Conservation (phyloP, 192 early-diverging fungal genomes). For the Gryganskiella cystojenkinii region DNA sequence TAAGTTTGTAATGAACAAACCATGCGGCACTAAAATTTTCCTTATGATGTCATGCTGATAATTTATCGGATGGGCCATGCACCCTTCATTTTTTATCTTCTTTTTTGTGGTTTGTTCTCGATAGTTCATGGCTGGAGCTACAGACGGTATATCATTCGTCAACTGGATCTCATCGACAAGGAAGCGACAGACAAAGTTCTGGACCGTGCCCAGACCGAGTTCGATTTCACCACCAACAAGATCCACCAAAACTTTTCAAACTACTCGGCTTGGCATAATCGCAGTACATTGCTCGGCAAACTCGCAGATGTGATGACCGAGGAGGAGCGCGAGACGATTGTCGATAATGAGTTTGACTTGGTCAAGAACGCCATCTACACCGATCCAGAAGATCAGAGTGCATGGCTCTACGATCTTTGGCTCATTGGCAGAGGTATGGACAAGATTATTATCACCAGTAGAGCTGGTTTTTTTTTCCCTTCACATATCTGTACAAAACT, state of each 20-base stretch:
- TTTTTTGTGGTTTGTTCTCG: too few species aligned
- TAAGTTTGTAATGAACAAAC: conserved; percentile 41
- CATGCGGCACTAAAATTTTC: not conserved
- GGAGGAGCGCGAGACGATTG: conserved; percentile 52
- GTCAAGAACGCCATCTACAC: conserved; percentile 94
- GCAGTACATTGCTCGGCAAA: conserved; percentile 82
- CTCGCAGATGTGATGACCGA: conserved; percentile 55
- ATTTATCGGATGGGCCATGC: not conserved
- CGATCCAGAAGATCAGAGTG: conserved; percentile 96
- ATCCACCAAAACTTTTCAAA: conserved; percentile 96
- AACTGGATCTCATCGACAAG: conserved; percentile 45
- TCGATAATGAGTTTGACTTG: conserved; percentile 78
- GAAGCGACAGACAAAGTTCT: conserved; percentile 39
- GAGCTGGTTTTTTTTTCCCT: too few species aligned
- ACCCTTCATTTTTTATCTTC: too few species aligned
- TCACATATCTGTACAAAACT: too few species aligned
- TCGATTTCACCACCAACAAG: conserved; percentile 90
- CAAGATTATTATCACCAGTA: too few species aligned
- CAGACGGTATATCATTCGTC: conserved; percentile 84
- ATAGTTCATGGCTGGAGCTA: conserved; percentile 98
- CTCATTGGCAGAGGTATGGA: conserved; percentile 74
- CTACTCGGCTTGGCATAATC: conserved; percentile 98
- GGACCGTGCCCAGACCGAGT: conserved; percentile 68
- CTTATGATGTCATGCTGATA: conserved; percentile 36
- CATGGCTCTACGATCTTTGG: conserved; percentile 98